Base-by-base conservation (phyloP, 208 protist genomes). In the Trypanosomatidae sp. region DNA sequence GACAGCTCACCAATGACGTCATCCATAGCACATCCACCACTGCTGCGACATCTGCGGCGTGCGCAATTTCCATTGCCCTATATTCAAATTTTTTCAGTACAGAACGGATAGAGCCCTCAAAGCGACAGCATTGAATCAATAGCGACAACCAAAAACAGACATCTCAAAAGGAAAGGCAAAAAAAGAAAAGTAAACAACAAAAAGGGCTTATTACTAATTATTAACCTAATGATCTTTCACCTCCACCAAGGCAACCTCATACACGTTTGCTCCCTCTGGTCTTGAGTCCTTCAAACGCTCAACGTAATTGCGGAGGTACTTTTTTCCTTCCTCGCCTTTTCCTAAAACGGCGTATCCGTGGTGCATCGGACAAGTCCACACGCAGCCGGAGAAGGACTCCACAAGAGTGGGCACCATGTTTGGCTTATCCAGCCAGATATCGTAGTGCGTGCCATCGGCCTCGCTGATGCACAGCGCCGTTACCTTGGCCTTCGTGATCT, bases 381-480 rank as follows among this genome's bases (percentile, higher is more conserved):
- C 58, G 12, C 68, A 67, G n/a, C 74, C 81, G 1, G 81, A 84
- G 28, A 91, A 55, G 2, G 64, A 60, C 46, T 74, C 70, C 17
- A 80, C 74, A 55, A 91, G 47, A 46, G 83, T 76, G 3, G 56
- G 43, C 28, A 81, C 66, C 55, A 81, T 79, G 33, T 82, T 87
- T n/a, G 85, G 75, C 65, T 89, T 93, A 47, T 93, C 88, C 1
- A 93, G 73, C 86, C 88, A 93, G 10, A 93, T 59, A 59, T 91
- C 84, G 46, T 88, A 87, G 12, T 87, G 73, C 2, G 53, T 28
- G 12, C 71, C 53, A 17, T 84, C 72, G 7, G 58, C 62, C 55
- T 88, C 81, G 46, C 76, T 83, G 17, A 85, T 58, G 49, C 71
- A 80, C 2, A 93, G 64, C 1, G 85, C 88, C 56, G 66, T 83